phyloP scores from a whole-genome alignment of 345 rosid genomes.

The Salix arbutifolia region DNA sequence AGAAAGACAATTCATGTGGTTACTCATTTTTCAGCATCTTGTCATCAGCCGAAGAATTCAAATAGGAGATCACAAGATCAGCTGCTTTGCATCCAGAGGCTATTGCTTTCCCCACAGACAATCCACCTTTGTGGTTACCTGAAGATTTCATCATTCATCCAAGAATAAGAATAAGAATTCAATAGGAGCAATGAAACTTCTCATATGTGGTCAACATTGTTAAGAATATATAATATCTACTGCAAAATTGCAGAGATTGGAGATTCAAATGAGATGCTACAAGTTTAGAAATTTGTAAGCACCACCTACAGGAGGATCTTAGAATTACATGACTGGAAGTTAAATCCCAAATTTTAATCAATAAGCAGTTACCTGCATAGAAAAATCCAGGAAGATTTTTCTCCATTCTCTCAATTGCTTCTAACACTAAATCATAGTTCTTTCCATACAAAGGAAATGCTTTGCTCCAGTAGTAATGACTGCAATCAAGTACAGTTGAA shows the following conservation, averaged over 20 bases:
- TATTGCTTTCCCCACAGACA: slow-evolving; percentile 82
- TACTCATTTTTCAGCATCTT: slow-evolving; percentile 22
- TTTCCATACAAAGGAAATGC: slow-evolving; percentile 76
- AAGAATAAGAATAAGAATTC: background rate
- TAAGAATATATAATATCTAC: background rate
- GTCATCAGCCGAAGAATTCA: slow-evolving; percentile 55
- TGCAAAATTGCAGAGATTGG: background rate
- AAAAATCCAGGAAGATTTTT: slow-evolving; percentile 84
- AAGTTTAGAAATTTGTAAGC: background rate
- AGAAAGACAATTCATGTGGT: background rate
- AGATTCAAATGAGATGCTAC: background rate
- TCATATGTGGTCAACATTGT: background rate
- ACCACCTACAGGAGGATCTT: background rate
- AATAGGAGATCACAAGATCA: slow-evolving; percentile 69
- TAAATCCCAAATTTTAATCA: too few relatives aligned
- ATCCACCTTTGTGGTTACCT: slow-evolving; percentile 90
- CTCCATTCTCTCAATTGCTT: slow-evolving; percentile 77
- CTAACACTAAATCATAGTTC: slow-evolving; percentile 57
- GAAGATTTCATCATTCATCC: slow-evolving; percentile 11
- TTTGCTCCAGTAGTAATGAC: slow-evolving; percentile 87
- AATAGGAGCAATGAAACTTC: background rate
- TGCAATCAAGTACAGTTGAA: slow-evolving; percentile 31
- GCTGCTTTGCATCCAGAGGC: slow-evolving; percentile 89
- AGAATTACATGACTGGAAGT: too few relatives aligned
- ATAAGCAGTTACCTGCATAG: slow-evolving; percentile 69